Evolutionary conservation across 2,329 filamentous ascomycete species (phyloP), one percentile per base, ranked within the genome.

Genomic region (Ophiostoma novo-ulmi): DNA sequence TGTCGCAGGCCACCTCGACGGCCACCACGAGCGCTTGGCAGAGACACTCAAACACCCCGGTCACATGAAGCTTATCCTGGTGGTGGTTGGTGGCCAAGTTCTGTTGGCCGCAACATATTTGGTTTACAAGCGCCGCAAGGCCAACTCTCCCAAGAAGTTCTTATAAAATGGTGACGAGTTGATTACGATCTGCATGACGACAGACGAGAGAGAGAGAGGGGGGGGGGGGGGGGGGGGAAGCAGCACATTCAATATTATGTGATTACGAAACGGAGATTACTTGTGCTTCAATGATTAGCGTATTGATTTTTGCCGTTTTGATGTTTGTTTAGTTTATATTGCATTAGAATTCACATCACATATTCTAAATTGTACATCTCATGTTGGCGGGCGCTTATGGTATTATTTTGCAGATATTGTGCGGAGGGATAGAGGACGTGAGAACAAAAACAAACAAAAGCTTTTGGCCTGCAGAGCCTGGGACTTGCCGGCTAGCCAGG

Each of bases 131-230:
- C 86, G 88, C 75, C 89, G 90, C 77, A 87, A 90, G 80, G 84
- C 87, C 55, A 88, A 84, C 74, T 87, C 88, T 79, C 92, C 92
- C n/a, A 97, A 97, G 85, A 97, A 97, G 82, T 97, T 93, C 80
- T 81, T 97, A 78, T 97, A 71, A 31, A n/a, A 1, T 2, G 22
- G 22, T 63, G 13, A 11, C 3, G 48, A 22, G 58, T 17, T 8
- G 52, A 58, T 26, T 0, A 31, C 20, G 31, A 35, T 3, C 17
- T 48, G 6, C 44, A 48, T 48, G 44, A 36, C 11, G 26, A 31
- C 8, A 39, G 5, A 65, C 14, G 10, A 20, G 26, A 64, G 20
- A 35, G 26, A 36, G 36, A 36, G 10, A 20, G 58, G 38, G 31
- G 7, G 13, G n/a, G n/a, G 20, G n/a, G n/a, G 58, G 38, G 31